phyloP scores from a whole-genome alignment of 345 rosid species.

The Populus pruinosa region DNA sequence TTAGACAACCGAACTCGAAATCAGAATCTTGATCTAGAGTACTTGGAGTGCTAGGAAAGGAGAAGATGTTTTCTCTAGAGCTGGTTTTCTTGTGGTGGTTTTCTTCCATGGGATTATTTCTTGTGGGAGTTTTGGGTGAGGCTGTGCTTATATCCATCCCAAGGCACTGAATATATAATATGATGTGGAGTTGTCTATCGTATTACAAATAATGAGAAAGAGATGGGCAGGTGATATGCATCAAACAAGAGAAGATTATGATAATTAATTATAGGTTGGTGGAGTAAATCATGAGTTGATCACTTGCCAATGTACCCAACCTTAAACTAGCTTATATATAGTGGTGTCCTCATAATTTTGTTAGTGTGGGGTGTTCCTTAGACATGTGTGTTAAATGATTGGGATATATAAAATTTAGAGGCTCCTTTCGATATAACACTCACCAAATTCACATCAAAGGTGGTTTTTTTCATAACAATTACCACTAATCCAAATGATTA shows the following conservation, averaged over 20 bases:
- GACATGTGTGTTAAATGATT: slow-evolving; percentile 25
- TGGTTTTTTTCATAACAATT: background rate
- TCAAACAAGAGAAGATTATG: background rate
- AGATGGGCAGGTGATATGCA: background rate
- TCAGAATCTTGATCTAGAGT: slow-evolving; percentile 40
- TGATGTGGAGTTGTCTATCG: background rate
- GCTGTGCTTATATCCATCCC: background rate
- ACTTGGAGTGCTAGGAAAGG: slow-evolving; percentile 41
- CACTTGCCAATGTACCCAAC: slow-evolving; percentile 26
- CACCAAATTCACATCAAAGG: background rate
- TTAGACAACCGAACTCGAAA: slow-evolving; percentile 63
- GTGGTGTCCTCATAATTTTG: slow-evolving; percentile 20
- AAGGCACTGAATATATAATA: background rate
- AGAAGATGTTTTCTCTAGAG: slow-evolving; percentile 32
- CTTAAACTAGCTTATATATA: background rate
- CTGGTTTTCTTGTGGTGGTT: slow-evolving; percentile 21
- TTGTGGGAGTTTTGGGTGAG: background rate
- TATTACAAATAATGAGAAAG: background rate
- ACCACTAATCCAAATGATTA: background rate
- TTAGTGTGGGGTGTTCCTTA: slow-evolving; percentile 17
- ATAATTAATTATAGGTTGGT: background rate
- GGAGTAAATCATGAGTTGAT: slow-evolving; percentile 24
- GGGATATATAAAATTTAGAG: background rate
- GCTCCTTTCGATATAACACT: background rate
- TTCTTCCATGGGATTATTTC: slow-evolving; percentile 21